These are phyloP conservation scores for Sporothrix dimorphospora DNA, from an alignment of 2,329 filamentous ascomycete species.

Conservation along the genomic window DNA sequence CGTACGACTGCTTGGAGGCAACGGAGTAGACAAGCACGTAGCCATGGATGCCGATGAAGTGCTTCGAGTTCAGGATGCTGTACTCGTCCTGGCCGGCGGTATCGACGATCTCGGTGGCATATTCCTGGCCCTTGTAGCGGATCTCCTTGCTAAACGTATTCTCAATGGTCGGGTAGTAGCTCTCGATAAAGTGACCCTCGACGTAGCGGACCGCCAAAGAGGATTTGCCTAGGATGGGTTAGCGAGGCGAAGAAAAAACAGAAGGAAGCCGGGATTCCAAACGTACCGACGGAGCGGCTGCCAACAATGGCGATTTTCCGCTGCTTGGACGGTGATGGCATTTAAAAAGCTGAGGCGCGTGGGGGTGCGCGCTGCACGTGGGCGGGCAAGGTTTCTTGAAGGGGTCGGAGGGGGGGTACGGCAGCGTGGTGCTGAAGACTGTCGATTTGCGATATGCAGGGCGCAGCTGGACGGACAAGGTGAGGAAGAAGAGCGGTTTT, in stretches of 20 bases:
- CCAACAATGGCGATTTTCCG: slow-evolving; percentile 95
- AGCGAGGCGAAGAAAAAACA: neutral
- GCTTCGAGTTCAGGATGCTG: slow-evolving; percentile 96
- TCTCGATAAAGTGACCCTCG: slow-evolving; percentile 97
- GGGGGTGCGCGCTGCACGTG: slow-evolving; percentile 30
- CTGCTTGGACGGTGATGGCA: slow-evolving; percentile 70
- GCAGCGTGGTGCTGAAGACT: slow-evolving; percentile 8
- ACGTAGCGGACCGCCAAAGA: slow-evolving; percentile 96
- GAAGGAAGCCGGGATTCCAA: neutral
- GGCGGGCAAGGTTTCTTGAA: slow-evolving; percentile 1
- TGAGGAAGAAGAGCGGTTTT: neutral
- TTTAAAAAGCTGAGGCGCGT: slow-evolving; percentile 28
- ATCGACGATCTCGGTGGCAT: slow-evolving; percentile 94
- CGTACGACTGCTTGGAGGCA: slow-evolving; percentile 87
- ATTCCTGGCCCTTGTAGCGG: slow-evolving; percentile 90
- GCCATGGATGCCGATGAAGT: slow-evolving; percentile 98
- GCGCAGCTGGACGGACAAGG: neutral
- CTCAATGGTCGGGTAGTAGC: slow-evolving; percentile 98
- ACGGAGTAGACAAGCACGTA: slow-evolving; percentile 99
- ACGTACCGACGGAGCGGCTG: slow-evolving; percentile 75
- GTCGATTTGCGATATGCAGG: neutral
- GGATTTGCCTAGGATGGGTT: slow-evolving; percentile 74
- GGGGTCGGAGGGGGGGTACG: neutral
- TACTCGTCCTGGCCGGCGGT: slow-evolving; percentile 99
- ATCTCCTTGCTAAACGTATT: slow-evolving; percentile 98